A percentile compares a stretch with the other conserved stretches of the same genome.
These are phyloP conservation scores for Bassia scoparia DNA, from an alignment of 148 eudicot species.

Conservation along the genomic window DNA sequence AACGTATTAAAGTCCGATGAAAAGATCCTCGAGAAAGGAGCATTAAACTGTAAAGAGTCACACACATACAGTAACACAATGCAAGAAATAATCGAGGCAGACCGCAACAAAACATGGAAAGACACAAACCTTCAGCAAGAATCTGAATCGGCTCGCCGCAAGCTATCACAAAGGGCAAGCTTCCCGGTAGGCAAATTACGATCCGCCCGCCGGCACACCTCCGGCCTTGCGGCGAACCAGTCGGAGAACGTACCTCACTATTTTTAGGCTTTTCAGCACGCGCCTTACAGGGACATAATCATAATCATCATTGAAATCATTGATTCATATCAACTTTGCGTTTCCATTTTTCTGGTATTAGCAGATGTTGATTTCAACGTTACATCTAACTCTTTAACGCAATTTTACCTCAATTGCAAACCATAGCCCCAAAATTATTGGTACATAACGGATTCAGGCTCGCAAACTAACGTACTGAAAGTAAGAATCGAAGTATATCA, in stretches of 20 bases:
- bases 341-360: slow-evolving; percentile 49
- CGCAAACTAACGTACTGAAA: no score
- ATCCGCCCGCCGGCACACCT: slow-evolving; percentile 77
- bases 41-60: slow-evolving; percentile 70
- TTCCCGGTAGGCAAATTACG: slow-evolving; percentile 72
- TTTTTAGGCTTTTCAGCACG: slow-evolving; percentile 53
- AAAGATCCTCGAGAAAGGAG: slow-evolving; percentile 66
- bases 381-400: slow-evolving; percentile 23
- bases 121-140: slow-evolving; percentile 68
- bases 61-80: slow-evolving; percentile 5
- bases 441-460: no score
- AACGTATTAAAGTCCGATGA: slow-evolving; percentile 68
- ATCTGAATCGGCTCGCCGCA: slow-evolving; percentile 84
- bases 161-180: slow-evolving; percentile 55
- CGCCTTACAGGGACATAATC: slow-evolving; percentile 41
- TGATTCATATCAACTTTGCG: slow-evolving; percentile 20
- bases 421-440: no score
- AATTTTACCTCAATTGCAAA: no score
- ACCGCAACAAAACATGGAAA: neutral
- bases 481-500: no score
- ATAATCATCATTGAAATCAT: slow-evolving; percentile 39
- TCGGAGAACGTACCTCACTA: slow-evolving; percentile 52
- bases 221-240: slow-evolving; percentile 89
- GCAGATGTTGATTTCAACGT: slow-evolving; percentile 44
- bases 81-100: neutral